Conservation (phyloP, 2,329 filamentous ascomycete genomes). For the Sporothrix curviconia region DNA sequence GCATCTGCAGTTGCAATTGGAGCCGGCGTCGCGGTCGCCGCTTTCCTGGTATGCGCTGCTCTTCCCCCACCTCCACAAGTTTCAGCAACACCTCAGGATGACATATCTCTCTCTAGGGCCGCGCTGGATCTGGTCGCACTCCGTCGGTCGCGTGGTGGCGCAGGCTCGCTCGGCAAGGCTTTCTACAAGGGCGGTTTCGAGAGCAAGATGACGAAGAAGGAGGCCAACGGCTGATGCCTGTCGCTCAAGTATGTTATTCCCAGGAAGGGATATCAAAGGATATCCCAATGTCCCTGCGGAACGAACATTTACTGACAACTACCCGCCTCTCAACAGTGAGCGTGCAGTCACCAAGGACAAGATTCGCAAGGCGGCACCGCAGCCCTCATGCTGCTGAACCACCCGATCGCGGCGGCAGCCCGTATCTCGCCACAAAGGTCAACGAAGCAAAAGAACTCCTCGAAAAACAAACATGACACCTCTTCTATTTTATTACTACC, state of each 20-base stretch:
- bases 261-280: not conserved
- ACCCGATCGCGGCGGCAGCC: constrained; percentile 93
- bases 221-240: constrained; percentile 85
- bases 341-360: constrained; percentile 84
- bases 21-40: constrained; percentile 56
- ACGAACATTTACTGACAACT: not conserved
- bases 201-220: constrained; percentile 82
- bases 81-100: constrained; percentile 17
- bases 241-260: constrained; percentile 65
- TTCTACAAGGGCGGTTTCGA: constrained; percentile 99
- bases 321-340: constrained; percentile 53
- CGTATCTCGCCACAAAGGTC: constrained; percentile 93
- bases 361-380: constrained; percentile 88
- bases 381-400: constrained; percentile 95
- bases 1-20: constrained; percentile 53
- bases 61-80: not conserved
- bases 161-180: constrained; percentile 76
- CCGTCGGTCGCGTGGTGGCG: constrained; percentile 70
- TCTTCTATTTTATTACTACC: too few relatives aligned
- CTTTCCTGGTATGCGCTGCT: constrained; percentile 47
- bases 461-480: constrained; percentile 54
- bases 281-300: too few relatives aligned
- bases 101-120: constrained; percentile 57
- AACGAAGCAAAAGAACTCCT: constrained; percentile 97
- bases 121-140: constrained; percentile 86